A percentile compares a stretch with the other conserved stretches of the same genome.
Evolutionary conservation across 805 yeast species (phyloP).

Genomic region (Huiozyma sinensis): DNA sequence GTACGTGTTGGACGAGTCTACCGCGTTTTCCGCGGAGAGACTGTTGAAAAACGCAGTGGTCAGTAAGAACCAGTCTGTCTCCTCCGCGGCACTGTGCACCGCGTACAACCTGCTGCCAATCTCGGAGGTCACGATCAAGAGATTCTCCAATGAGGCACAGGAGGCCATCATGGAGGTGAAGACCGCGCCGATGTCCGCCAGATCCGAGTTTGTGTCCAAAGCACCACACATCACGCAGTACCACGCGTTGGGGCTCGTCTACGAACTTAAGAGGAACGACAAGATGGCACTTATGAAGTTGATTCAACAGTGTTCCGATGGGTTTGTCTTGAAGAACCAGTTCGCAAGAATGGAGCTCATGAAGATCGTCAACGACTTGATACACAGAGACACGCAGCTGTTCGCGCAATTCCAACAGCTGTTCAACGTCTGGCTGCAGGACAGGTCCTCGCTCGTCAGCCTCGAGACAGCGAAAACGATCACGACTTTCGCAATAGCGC

Average conservation of each 20-base stretch:
- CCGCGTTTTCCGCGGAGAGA: slow-evolving; percentile 89
- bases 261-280: slow-evolving; percentile 81
- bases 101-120: slow-evolving; percentile 84
- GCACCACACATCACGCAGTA: slow-evolving; percentile 83
- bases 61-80: slow-evolving; percentile 74
- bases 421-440: slow-evolving; percentile 59
- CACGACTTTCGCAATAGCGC: slow-evolving; percentile 37
- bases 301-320: slow-evolving; percentile 62
- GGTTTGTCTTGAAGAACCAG: slow-evolving; percentile 60
- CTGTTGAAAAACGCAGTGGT: slow-evolving; percentile 87
- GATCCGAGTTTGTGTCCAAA: slow-evolving; percentile 43
- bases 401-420: slow-evolving; percentile 37
- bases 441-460: slow-evolving; percentile 81
- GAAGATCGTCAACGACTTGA: slow-evolving; percentile 64
- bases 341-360: slow-evolving; percentile 79
- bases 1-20: slow-evolving; percentile 78
- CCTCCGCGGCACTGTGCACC: slow-evolving; percentile 89
- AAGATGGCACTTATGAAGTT: slow-evolving; percentile 88
- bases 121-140: slow-evolving; percentile 82
- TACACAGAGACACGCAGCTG: slow-evolving; percentile 61
- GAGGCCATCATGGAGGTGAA: slow-evolving; percentile 58
- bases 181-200: slow-evolving; percentile 19
- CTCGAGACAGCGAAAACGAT: slow-evolving; percentile 74
- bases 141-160: slow-evolving; percentile 90
- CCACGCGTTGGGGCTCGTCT: slow-evolving; percentile 87